phyloP scores from a whole-genome alignment of 371 early-diverging fungal species.

The Apophysomyces variabilis region DNA sequence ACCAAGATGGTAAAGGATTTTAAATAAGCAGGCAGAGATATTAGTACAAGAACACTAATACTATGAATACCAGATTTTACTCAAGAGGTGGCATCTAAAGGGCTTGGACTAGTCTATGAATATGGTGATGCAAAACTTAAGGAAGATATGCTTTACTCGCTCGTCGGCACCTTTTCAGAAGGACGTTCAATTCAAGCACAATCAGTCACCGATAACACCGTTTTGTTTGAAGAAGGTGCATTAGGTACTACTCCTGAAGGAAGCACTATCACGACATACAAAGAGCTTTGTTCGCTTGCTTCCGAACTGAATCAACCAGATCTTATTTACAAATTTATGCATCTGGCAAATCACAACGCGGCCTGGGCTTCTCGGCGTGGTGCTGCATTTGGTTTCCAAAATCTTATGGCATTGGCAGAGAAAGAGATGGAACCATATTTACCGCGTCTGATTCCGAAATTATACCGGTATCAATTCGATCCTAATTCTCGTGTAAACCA shows the following conservation, averaged over 20 bases:
- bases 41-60: neutral
- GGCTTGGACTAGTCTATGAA: conserved; percentile 87
- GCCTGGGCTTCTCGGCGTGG: conserved; percentile 92
- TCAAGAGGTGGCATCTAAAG: conserved; percentile 87
- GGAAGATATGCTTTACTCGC: conserved; percentile 64
- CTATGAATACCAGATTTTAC: conserved; percentile 58
- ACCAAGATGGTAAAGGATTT: conserved; percentile 73
- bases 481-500: conserved; percentile 85
- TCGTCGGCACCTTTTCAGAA: conserved; percentile 67
- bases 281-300: conserved; percentile 85
- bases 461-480: conserved; percentile 89
- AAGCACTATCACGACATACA: conserved; percentile 80
- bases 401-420: conserved; percentile 79
- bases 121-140: conserved; percentile 76
- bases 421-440: conserved; percentile 80
- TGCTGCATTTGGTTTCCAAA: conserved; percentile 86
- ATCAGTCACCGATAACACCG: conserved; percentile 79
- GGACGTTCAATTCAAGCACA: conserved; percentile 63
- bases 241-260: conserved; percentile 86
- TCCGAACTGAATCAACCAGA: conserved; percentile 94
- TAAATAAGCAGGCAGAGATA: conserved; percentile 18
- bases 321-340: conserved; percentile 94
- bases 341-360: conserved; percentile 88
- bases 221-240: conserved; percentile 72
- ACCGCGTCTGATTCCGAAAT: conserved; percentile 77